Base-by-base conservation (phyloP, 352 stramenopile species). In the Halophytophthora polymorphica region DNA sequence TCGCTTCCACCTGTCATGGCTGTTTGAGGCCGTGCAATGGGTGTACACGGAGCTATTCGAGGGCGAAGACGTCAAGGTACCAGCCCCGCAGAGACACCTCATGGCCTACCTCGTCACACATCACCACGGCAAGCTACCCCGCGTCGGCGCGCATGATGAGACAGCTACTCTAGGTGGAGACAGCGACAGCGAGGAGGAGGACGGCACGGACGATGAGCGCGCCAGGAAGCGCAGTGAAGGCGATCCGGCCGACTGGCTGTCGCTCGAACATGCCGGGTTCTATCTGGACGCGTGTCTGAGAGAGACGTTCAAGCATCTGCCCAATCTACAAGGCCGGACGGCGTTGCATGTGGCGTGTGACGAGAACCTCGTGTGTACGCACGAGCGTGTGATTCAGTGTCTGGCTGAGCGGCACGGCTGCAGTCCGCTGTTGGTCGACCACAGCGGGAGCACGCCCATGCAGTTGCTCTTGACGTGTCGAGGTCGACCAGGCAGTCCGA, bases 321-420 rank as follows among this genome's bases (percentile, higher is more conserved):
- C 54, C 5, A 92, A 90, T 57, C 68, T 75, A 5, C 78, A 89
- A 21, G 82, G 82, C 14, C 66, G 67, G 2, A 88, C 77, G 2
- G 66, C 82, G 14, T 56, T 92, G 6, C 82, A 92, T 53, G 56
- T 92, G 2, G 77, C 82, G 4, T 90, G 82, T 36, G 77, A 92
- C n/a, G 77, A 88, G 49, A 92, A 89, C 54, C 58, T 92, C 33
- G 79, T 89, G 52, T 92, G 82, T 35, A 92, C 76, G 2, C 81
- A 92, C 34, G 81, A 92, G 56, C 56, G 78, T 1, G 57, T 75
- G 33, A 83, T 91, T 42, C 69, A 83, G 2, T 64, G 60, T 18
- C 52, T 89, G 38, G 56, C 55, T 12, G 76, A 87, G 29, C 69
- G 56, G 4, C 63, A 87, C 42, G 81, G 76, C 0, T 84, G 71